A percentile compares a stretch with the other conserved stretches of the same genome.
Conservation (phyloP, 192 early-diverging fungal species). For the Haplosporangium gracile region DNA sequence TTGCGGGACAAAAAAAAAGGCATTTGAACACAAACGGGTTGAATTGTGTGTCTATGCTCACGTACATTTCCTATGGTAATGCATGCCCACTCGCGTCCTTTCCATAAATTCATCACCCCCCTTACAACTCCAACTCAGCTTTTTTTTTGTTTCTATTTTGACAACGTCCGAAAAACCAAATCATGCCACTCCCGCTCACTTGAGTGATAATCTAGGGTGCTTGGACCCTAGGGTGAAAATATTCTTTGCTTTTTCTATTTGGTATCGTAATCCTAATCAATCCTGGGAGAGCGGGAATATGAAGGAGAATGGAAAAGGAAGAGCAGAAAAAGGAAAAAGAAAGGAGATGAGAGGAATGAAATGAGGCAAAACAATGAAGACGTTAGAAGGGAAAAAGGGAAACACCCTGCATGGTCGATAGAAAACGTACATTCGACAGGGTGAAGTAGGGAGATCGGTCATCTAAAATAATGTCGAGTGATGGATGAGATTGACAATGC, state of each 20-base stretch:
- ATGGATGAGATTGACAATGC: not conserved
- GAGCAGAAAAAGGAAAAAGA: not conserved
- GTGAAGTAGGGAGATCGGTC: not conserved
- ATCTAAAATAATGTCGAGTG: not conserved
- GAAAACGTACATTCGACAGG: not conserved
- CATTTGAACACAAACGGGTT: not conserved
- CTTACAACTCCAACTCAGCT: conserved; percentile 11
- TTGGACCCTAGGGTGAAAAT: not conserved
- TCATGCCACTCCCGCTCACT: not conserved
- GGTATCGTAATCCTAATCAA: no score
- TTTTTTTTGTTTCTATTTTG: not conserved
- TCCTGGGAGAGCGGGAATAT: not conserved
- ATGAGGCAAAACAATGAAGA: not conserved
- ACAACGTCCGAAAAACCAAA: not conserved
- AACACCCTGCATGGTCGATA: conserved; percentile 6
- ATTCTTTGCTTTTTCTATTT: not conserved
- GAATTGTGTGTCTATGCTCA: not conserved
- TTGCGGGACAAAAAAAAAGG: not conserved
- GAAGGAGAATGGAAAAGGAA: not conserved
- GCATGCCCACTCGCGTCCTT: conserved; percentile 7
- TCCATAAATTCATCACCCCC: not conserved
- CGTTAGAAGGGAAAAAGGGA: not conserved
- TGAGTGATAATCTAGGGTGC: not conserved
- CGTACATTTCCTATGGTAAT: not conserved
- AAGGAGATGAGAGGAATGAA: not conserved